A percentile compares a stretch with the other conserved stretches of the same genome.
Conservation (phyloP, 169 alveolate genomes). For the Cryptosporidium baileyi region DNA sequence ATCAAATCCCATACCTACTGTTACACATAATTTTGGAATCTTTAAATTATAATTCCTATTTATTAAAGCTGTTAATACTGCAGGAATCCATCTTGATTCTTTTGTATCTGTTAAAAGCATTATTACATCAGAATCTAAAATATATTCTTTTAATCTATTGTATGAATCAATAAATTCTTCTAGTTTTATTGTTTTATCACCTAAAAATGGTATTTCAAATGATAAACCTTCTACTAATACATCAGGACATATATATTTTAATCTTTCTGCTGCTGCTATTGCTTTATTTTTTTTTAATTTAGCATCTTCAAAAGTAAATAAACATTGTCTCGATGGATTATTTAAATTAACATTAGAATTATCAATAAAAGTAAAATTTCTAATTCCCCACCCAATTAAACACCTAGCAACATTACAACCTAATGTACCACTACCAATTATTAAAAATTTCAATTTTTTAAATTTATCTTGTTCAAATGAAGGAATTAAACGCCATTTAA, state of each 20-base stretch:
- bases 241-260: conserved; percentile 84
- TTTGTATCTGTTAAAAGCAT: conserved; percentile 86
- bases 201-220: conserved; percentile 88
- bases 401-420: conserved; percentile 82
- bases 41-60: conserved; percentile 29
- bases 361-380: conserved; percentile 87
- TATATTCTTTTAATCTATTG: not conserved
- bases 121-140: conserved; percentile 75
- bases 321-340: conserved; percentile 88
- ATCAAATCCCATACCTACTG: conserved; percentile 91
- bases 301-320: conserved; percentile 86
- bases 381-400: conserved; percentile 88
- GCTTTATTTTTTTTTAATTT: conserved; percentile 79
- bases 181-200: conserved; percentile 78
- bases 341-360: conserved; percentile 84
- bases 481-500: conserved; percentile 90
- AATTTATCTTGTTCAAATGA: conserved; percentile 77
- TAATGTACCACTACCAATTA: conserved; percentile 85
- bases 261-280: conserved; percentile 82
- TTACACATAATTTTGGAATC: conserved; percentile 78
- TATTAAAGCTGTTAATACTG: conserved; percentile 79
- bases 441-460: conserved; percentile 74
- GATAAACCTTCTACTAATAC: conserved; percentile 79
- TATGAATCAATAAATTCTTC: conserved; percentile 71
- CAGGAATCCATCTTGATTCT: conserved; percentile 90